A percentile compares a stretch with the other conserved stretches of the same genome.
Evolutionary conservation across 2,329 filamentous ascomycete genomes (phyloP).

Genomic region (Pestalotiopsis sp.): DNA sequence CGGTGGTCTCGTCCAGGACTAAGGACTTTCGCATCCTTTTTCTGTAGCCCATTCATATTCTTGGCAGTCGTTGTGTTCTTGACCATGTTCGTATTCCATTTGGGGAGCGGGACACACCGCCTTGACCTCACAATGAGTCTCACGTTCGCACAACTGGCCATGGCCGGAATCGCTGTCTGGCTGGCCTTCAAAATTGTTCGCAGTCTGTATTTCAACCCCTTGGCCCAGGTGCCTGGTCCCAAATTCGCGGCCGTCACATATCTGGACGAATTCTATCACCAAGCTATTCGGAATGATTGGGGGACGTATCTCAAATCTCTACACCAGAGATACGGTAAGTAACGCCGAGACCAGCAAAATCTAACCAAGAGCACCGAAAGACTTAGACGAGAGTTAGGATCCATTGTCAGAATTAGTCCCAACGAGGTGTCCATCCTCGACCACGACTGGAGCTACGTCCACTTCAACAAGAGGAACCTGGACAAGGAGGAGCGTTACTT

Average conservation of each 20-base stretch:
- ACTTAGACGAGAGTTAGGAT: not conserved
- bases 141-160: not conserved
- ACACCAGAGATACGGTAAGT: not conserved
- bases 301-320: constrained; percentile 9
- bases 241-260: not conserved
- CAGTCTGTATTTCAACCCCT: not conserved
- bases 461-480: constrained; percentile 8
- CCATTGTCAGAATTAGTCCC: constrained; percentile 1
- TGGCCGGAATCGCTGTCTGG: not conserved
- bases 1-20: no score
- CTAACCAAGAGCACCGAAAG: not conserved
- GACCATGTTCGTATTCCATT: not conserved
- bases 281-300: constrained; percentile 5
- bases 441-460: constrained; percentile 3
- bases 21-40: no score
- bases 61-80: no score
- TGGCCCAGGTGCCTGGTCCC: not conserved
- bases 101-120: not conserved
- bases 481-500: constrained; percentile 11
- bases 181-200: constrained; percentile 1
- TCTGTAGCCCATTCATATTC: no score
- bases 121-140: not conserved
- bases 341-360: not conserved
- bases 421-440: constrained; percentile 12
- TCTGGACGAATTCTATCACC: constrained; percentile 5